Base-by-base conservation (phyloP, 2,329 filamentous ascomycete genomes). In the Paracoccidioides brasiliensis region DNA sequence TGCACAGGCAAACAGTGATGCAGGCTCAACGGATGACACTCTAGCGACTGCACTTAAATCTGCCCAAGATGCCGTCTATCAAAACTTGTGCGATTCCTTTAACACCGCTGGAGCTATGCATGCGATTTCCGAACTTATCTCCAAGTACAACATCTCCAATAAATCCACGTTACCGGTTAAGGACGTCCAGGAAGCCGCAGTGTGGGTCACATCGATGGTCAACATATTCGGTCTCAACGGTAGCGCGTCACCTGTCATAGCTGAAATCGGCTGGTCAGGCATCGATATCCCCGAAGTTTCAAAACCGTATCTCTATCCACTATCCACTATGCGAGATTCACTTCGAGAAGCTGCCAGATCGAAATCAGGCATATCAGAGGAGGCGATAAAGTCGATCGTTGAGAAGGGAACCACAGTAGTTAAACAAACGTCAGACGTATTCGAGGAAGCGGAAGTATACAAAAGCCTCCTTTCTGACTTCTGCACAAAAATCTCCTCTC, bases 121-220 rank as follows among this genome's bases (percentile, higher is more conserved):
- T 51, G 74, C 82, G n/a, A 84, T 96, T 49, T 81, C 83, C 1
- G 82, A 88, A 55, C 74, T 96, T 30, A 84, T 96, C 59, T 85
- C 83, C 50, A 81, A 86, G 44, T 86, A 85, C 66, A 95, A 95
- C 70, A 75, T 73, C 32, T 70, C 73, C 14, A 69, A 74, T 54
- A 74, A 74, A 53, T 67, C 72, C 5, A 63, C 69, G 5, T 61
- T 81, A 1, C 75, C 77, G 5, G 67, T 74, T 6, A 66, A 70
- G 38, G 74, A 77, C 6, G 73, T 77, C 2, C 70, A 79, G 48
- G 74, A 74, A 9, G 68, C 88, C 55, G 89, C 86, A 5, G 78
- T 80, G 53, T 96, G 87, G 84, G 77, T 95, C 46, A 95, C 90
- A 0, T 82, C 82, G 56, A 85, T 95, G 57, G 83, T 93, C 14